phyloP scores from a whole-genome alignment of 805 yeast genomes.

The Ogataea glucozyma region DNA sequence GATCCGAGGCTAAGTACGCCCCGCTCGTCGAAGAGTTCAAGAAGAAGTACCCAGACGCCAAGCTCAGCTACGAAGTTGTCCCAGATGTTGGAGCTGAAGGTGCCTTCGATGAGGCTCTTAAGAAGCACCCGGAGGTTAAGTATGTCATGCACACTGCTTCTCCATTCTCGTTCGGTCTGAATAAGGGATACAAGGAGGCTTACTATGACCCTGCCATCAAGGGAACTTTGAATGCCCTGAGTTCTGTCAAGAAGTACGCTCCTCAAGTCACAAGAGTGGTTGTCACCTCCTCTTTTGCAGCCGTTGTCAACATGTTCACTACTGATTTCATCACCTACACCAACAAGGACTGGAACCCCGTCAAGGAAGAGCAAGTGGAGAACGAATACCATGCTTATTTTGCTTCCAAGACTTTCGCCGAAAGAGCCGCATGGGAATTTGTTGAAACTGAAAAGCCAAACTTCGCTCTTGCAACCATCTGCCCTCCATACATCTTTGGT shows the following conservation, averaged over 20 bases:
- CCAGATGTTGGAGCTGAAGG: conserved; percentile 35
- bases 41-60: conserved; percentile 18
- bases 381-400: conserved; percentile 35
- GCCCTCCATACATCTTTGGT: conserved; percentile 42
- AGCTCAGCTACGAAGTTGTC: conserved; percentile 36
- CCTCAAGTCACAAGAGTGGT: conserved; percentile 45
- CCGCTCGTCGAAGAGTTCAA: conserved; percentile 13
- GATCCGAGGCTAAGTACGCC: conserved; percentile 45
- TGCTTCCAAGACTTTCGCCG: conserved; percentile 44
- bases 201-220: conserved; percentile 47
- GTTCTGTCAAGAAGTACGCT: conserved; percentile 41
- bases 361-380: conserved; percentile 31
- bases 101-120: conserved; percentile 50
- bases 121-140: conserved; percentile 37
- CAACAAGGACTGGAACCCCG: conserved; percentile 39
- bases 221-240: conserved; percentile 46
- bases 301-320: conserved; percentile 35
- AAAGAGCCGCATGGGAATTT: conserved; percentile 44
- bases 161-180: conserved; percentile 34
- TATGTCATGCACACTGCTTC: conserved; percentile 43
- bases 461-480: conserved; percentile 35
- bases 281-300: conserved; percentile 52
- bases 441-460: conserved; percentile 33
- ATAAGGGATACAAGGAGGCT: conserved; percentile 42
- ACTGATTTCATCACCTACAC: conserved; percentile 17